phyloP scores from a whole-genome alignment of 2,329 filamentous ascomycete genomes.

The Fusarium papillatum region DNA sequence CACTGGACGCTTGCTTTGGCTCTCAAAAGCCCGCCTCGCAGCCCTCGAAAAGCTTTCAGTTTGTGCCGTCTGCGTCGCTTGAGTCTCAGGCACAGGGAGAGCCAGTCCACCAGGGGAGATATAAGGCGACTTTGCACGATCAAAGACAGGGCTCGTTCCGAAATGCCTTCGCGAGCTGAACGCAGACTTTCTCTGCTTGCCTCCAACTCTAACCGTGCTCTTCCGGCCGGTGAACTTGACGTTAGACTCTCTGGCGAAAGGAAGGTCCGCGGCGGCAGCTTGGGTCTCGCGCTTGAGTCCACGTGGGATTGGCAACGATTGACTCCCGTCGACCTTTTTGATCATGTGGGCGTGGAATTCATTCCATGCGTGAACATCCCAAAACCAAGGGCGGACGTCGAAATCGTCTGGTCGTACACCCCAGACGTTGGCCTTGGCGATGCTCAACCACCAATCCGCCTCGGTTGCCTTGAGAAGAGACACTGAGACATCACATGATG shows the following conservation, averaged over 20 bases:
- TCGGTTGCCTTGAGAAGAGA: conserved; percentile 10
- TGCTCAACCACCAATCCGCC: conserved; percentile 32
- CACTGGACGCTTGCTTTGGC: neutral
- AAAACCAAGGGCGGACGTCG: neutral
- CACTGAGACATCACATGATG: conserved; percentile 16
- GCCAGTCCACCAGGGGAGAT: neutral
- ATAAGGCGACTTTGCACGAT: neutral
- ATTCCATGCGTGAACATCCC: neutral
- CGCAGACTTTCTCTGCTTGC: neutral
- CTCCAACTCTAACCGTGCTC: neutral
- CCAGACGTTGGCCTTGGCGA: conserved; percentile 39
- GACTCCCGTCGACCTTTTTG: neutral
- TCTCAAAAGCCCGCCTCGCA: neutral
- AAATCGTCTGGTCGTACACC: conserved; percentile 18
- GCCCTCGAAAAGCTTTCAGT: neutral
- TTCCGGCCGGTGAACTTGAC: neutral
- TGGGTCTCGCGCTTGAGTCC: neutral
- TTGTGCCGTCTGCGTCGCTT: neutral
- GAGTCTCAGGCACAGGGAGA: neutral
- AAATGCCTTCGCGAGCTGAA: neutral
- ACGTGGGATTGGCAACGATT: neutral
- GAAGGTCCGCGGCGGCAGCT: neutral
- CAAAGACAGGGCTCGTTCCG: neutral
- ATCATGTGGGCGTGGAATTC: neutral
- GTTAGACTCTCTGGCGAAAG: neutral